Evolutionary conservation across 2,329 filamentous ascomycete genomes (phyloP).

Genomic region (Xylaria arbuscula): DNA sequence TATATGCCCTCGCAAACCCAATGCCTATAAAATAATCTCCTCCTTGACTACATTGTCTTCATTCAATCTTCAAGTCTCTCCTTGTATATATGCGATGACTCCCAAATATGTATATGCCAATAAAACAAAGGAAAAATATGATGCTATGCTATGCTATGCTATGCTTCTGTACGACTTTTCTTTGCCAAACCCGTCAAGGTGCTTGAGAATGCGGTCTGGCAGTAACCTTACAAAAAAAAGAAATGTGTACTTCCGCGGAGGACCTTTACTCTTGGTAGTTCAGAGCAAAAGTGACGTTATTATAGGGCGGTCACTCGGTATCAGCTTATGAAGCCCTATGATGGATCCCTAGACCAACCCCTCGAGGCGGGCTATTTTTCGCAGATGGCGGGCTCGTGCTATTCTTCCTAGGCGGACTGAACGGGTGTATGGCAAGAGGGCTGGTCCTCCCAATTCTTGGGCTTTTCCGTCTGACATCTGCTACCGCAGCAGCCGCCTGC

Average conservation of each 20-base stretch:
- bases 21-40: neutral
- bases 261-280: neutral
- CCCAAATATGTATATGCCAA: conserved; percentile 17
- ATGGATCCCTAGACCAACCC: conserved; percentile 37
- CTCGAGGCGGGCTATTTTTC: conserved; percentile 23
- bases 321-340: conserved; percentile 14
- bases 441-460: conserved; percentile 28
- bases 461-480: conserved; percentile 25
- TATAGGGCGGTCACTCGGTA: neutral
- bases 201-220: conserved; percentile 12
- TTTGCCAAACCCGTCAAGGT: conserved; percentile 1
- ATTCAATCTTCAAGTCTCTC: neutral
- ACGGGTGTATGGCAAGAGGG: conserved; percentile 26
- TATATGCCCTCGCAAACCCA: neutral
- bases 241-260: neutral
- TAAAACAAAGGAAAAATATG: conserved; percentile 17
- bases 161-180: conserved; percentile 24
- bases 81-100: neutral
- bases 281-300: neutral
- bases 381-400: conserved; percentile 21
- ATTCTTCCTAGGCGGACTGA: conserved; percentile 8
- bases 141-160: conserved; percentile 11
- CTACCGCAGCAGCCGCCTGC: conserved; percentile 22
- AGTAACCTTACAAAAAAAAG: conserved; percentile 5
- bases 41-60: neutral